A percentile compares a stretch with the other conserved stretches of the same genome.
Evolutionary conservation across 2,329 filamentous ascomycete genomes (phyloP).

Genomic region (Ophiostoma piceae): DNA sequence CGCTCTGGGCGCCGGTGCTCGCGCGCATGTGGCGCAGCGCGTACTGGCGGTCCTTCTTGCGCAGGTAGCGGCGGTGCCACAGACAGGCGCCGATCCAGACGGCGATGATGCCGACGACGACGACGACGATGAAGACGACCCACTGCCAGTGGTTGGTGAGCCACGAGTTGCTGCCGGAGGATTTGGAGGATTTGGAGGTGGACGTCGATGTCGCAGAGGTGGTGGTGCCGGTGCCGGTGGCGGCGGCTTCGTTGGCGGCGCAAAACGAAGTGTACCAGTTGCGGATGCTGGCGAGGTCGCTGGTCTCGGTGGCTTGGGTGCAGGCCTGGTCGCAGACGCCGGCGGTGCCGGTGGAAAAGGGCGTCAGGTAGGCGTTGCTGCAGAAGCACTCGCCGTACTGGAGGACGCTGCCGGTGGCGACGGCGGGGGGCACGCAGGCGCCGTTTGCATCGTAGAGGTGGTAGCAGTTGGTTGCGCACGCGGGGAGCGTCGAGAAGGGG

Average conservation of each 20-base stretch:
- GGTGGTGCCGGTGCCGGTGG: slow-evolving; percentile 28
- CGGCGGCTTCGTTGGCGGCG: slow-evolving; percentile 40
- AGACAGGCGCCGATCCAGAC: slow-evolving; percentile 64
- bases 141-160: slow-evolving; percentile 67
- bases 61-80: slow-evolving; percentile 68
- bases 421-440: slow-evolving; percentile 60
- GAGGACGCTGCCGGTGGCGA: slow-evolving; percentile 42
- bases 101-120: slow-evolving; percentile 62
- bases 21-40: slow-evolving; percentile 40
- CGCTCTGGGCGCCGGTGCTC: slow-evolving; percentile 32
- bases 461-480: slow-evolving; percentile 56
- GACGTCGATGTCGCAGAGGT: background rate
- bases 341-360: slow-evolving; percentile 51
- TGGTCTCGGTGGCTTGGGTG: slow-evolving; percentile 40
- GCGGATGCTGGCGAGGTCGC: slow-evolving; percentile 54
- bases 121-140: slow-evolving; percentile 74
- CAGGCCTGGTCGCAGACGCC: slow-evolving; percentile 61
- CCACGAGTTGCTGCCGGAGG: slow-evolving; percentile 33
- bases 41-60: slow-evolving; percentile 58
- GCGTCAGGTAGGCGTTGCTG: slow-evolving; percentile 52
- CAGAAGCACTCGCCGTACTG: slow-evolving; percentile 72
- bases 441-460: slow-evolving; percentile 64
- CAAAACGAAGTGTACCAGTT: slow-evolving; percentile 69
- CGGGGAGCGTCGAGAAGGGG: slow-evolving; percentile 54
- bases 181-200: background rate